phyloP scores from a whole-genome alignment of 805 yeast genomes.

The Lipomyces yamanashiensis region DNA sequence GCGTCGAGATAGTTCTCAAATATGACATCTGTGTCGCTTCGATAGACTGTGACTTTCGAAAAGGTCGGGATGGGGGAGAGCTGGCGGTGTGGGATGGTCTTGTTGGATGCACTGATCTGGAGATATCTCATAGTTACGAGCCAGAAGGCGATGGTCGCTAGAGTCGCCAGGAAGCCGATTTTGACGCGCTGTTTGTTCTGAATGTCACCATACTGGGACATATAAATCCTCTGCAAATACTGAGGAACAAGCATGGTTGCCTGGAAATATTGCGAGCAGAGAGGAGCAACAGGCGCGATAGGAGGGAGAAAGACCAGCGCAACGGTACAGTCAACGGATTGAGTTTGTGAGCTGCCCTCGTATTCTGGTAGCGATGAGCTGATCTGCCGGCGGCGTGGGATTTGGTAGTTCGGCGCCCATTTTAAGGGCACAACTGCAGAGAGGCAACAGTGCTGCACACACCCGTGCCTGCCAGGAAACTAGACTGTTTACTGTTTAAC shows the following conservation, averaged over 20 bases:
- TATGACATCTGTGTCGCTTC: conserved; percentile 19
- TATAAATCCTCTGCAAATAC: not conserved
- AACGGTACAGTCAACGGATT: not conserved
- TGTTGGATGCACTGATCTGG: conserved; percentile 5
- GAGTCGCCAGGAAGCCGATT: conserved; percentile 1
- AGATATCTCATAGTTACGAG: conserved; percentile 11
- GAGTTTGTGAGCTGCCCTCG: too few relatives aligned
- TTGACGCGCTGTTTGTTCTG: conserved; percentile 1
- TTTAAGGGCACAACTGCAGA: not conserved
- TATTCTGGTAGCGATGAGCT: too few relatives aligned
- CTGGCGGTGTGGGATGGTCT: not conserved
- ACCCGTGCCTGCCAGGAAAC: not conserved
- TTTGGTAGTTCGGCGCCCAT: too few relatives aligned
- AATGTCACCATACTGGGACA: not conserved
- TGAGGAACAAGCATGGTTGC: conserved; percentile 7
- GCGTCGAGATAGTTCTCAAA: conserved; percentile 32
- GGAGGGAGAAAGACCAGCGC: not conserved
- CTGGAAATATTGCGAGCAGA: not conserved
- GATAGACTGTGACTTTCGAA: conserved; percentile 7
- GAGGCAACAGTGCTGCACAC: too few relatives aligned
- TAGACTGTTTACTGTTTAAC: not conserved
- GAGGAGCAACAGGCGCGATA: not conserved
- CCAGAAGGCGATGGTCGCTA: conserved; percentile 13
- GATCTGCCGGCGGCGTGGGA: too few relatives aligned
- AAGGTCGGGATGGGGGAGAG: conserved; percentile 31